Evolutionary conservation across 2,329 filamentous ascomycete genomes (phyloP).

Genomic region (Torrubiella hemipterigena): DNA sequence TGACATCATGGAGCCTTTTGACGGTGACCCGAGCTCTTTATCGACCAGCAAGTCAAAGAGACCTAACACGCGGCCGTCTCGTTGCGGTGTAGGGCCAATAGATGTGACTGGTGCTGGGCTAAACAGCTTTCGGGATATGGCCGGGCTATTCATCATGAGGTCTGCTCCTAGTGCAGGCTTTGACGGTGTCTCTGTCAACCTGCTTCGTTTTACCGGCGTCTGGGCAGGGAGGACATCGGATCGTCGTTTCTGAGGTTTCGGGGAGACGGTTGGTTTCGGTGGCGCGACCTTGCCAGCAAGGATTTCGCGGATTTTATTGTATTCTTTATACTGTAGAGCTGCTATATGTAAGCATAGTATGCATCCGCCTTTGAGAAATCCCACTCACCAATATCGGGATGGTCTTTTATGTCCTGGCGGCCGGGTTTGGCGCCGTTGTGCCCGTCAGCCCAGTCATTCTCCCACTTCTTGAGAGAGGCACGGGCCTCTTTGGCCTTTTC

Average conservation of each 20-base stretch:
- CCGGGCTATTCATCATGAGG: slow-evolving; percentile 42
- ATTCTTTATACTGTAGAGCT: slow-evolving; percentile 68
- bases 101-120: slow-evolving; percentile 45
- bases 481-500: slow-evolving; percentile 43
- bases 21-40: slow-evolving; percentile 35
- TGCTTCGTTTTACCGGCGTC: slow-evolving; percentile 41
- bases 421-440: slow-evolving; percentile 58
- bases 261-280: slow-evolving; percentile 22
- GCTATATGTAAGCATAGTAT: slow-evolving; percentile 4
- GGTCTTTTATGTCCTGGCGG: slow-evolving; percentile 64
- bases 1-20: too few species aligned
- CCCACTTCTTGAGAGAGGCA: slow-evolving; percentile 63
- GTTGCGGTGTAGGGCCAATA: slow-evolving; percentile 69
- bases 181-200: slow-evolving; percentile 33
- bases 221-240: slow-evolving; percentile 20
- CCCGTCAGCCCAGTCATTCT: slow-evolving; percentile 49
- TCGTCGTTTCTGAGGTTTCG: slow-evolving; percentile 27
- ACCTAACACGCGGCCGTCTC: slow-evolving; percentile 64
- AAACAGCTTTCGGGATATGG: slow-evolving; percentile 45
- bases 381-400: slow-evolving; percentile 54
- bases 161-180: slow-evolving; percentile 28
- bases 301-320: slow-evolving; percentile 52
- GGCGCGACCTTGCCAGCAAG: slow-evolving; percentile 39
- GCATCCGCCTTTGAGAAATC: too few species aligned
- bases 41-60: slow-evolving; percentile 60